phyloP scores from a whole-genome alignment of 2,329 filamentous ascomycete species.

The Plectosphaerella sp. region DNA sequence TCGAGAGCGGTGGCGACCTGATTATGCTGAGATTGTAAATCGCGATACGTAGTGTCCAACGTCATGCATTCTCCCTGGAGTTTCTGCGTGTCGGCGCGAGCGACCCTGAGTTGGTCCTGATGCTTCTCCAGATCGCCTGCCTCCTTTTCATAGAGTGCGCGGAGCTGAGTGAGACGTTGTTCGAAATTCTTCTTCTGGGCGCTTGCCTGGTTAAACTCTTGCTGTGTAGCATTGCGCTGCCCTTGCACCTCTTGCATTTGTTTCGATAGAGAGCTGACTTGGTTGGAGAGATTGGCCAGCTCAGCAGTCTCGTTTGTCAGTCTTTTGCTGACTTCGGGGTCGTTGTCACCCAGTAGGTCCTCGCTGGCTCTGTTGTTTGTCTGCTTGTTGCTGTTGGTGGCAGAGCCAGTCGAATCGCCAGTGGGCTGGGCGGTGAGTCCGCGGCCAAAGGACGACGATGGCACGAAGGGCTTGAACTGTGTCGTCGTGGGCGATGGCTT shows the following conservation, averaged over 20 bases:
- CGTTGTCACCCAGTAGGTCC: conserved; percentile 86
- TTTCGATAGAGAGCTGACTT: conserved; percentile 83
- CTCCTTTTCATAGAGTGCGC: conserved; percentile 88
- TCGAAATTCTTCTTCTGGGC: conserved; percentile 94
- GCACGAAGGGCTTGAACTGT: conserved; percentile 85
- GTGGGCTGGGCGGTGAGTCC: conserved; percentile 73
- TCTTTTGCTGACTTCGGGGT: conserved; percentile 83
- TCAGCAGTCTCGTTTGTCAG: conserved; percentile 87
- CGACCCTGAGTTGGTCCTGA: conserved; percentile 74
- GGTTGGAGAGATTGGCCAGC: conserved; percentile 91
- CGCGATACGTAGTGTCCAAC: conserved; percentile 75
- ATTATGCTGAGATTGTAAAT: conserved; percentile 77
- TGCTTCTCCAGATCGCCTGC: conserved; percentile 79
- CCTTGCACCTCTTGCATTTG: conserved; percentile 92
- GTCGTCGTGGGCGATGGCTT: conserved; percentile 40
- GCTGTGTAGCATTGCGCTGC: conserved; percentile 74
- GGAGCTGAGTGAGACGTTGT: conserved; percentile 77
- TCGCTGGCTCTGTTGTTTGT: conserved; percentile 43
- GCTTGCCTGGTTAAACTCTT: conserved; percentile 74
- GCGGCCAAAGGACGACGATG: conserved; percentile 88
- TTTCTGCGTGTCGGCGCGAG: conserved; percentile 77
- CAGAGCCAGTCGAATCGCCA: conserved; percentile 51
- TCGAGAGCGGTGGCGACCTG: conserved; percentile 71
- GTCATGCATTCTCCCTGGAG: conserved; percentile 79
- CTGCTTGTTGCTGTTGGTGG: conserved; percentile 29